Evolutionary conservation across 148 eudicot species (phyloP).

Genomic region (Amaranthus cruentus): DNA sequence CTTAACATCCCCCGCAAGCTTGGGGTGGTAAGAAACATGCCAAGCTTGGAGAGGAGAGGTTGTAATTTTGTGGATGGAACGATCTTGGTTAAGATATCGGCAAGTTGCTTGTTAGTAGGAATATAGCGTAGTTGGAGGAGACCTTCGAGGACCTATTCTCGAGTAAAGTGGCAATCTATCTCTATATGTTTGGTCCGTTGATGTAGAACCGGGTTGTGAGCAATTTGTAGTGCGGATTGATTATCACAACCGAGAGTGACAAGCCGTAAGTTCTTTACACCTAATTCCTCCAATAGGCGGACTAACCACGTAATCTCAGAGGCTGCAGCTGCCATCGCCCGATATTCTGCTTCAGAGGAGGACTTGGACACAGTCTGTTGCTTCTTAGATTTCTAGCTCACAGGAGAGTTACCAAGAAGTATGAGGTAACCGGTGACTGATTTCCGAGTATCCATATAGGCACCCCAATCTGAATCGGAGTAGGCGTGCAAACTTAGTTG

Average conservation of each 20-base stretch:
- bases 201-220: neutral
- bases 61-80: too few species aligned
- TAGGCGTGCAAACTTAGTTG: neutral
- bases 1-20: too few species aligned
- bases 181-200: too few species aligned
- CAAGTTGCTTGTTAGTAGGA: too few species aligned
- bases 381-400: neutral
- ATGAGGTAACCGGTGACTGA: neutral
- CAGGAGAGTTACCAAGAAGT: neutral
- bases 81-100: too few species aligned
- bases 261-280: neutral
- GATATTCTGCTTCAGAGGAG: neutral
- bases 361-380: neutral
- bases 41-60: too few species aligned
- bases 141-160: neutral
- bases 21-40: too few species aligned
- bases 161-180: too few species aligned
- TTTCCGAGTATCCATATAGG: neutral
- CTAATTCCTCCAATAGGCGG: neutral
- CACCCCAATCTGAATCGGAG: constrained; percentile 5
- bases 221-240: neutral
- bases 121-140: too few species aligned
- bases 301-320: neutral
- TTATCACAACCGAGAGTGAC: neutral
- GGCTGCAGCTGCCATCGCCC: neutral